Evolutionary conservation across 140 eudicot genomes (phyloP).

Genomic region (Senecio squalidus): DNA sequence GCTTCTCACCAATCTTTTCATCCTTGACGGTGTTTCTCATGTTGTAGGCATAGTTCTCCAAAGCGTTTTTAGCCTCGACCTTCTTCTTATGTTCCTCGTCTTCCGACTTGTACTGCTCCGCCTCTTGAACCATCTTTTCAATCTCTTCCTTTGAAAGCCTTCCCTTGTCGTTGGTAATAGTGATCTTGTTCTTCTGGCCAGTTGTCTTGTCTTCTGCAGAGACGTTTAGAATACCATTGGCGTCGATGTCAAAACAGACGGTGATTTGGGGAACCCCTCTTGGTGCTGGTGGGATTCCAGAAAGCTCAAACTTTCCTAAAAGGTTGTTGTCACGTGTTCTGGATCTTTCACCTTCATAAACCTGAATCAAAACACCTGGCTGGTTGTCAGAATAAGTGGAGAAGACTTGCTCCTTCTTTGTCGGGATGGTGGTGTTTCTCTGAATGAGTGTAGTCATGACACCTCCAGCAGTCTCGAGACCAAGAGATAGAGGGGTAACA

Average conservation of each 20-base stretch:
- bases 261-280: background rate
- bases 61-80: background rate
- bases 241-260: background rate
- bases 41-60: background rate
- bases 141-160: background rate
- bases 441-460: conserved; percentile 27
- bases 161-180: background rate
- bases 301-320: background rate
- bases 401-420: conserved; percentile 17
- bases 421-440: conserved; percentile 35
- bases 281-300: background rate
- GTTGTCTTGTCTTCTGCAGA: background rate
- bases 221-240: background rate
- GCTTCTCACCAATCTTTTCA: conserved; percentile 29
- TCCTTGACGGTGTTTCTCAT: conserved; percentile 10
- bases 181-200: background rate
- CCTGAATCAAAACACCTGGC: conserved; percentile 25
- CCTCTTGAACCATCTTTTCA: background rate
- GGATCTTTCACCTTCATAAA: conserved; percentile 27
- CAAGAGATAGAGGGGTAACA: conserved; percentile 23
- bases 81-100: background rate
- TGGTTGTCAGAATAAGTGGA: conserved; percentile 16
- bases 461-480: conserved; percentile 29
- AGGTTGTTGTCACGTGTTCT: conserved; percentile 13
- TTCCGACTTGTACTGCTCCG: background rate